A percentile compares a stretch with the other conserved stretches of the same genome.
Evolutionary conservation across 768 basidiomycete species (phyloP).

Genomic region (Suillus discolor): DNA sequence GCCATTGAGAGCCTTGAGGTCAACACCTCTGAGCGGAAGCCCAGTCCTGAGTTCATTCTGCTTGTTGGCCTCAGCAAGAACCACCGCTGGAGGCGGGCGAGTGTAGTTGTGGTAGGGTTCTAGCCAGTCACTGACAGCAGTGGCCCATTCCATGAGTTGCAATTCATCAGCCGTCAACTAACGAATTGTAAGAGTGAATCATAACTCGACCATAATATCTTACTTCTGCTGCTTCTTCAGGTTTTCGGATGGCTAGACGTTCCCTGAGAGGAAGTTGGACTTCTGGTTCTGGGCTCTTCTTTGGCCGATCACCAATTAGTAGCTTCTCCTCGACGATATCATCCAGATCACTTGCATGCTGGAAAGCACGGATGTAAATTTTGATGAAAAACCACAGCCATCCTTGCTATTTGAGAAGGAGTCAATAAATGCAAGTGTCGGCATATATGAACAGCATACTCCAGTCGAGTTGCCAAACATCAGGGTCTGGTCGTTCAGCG

Average conservation of each 20-base stretch:
- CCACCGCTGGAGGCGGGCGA: slow-evolving; percentile 69
- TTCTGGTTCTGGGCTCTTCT: slow-evolving; percentile 54
- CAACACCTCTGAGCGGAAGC: slow-evolving; percentile 65
- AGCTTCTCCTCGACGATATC: slow-evolving; percentile 82
- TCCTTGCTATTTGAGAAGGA: slow-evolving; percentile 46
- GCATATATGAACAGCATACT: slow-evolving; percentile 41
- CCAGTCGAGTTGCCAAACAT: slow-evolving; percentile 65
- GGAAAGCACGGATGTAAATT: slow-evolving; percentile 75
- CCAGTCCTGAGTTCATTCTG: slow-evolving; percentile 72
- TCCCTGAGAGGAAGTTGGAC: slow-evolving; percentile 55
- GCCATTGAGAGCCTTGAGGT: slow-evolving; percentile 37
- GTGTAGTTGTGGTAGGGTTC: slow-evolving; percentile 74
- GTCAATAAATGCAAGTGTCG: background rate
- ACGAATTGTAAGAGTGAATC: slow-evolving; percentile 13
- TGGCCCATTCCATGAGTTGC: slow-evolving; percentile 58
- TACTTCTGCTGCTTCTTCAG: slow-evolving; percentile 61
- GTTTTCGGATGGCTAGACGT: slow-evolving; percentile 52
- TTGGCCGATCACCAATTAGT: slow-evolving; percentile 78
- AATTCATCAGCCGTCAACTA: slow-evolving; percentile 72
- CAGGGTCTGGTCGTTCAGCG: slow-evolving; percentile 68
- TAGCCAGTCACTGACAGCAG: slow-evolving; percentile 71
- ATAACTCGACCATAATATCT: slow-evolving; percentile 10
- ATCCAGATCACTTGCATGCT: slow-evolving; percentile 79
- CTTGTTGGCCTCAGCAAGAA: slow-evolving; percentile 75
- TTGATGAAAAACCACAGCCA: slow-evolving; percentile 78